Evolutionary conservation across 192 early-diverging fungal species (phyloP), one percentile per base, ranked within the genome.

Genomic region (Podila verticillata): DNA sequence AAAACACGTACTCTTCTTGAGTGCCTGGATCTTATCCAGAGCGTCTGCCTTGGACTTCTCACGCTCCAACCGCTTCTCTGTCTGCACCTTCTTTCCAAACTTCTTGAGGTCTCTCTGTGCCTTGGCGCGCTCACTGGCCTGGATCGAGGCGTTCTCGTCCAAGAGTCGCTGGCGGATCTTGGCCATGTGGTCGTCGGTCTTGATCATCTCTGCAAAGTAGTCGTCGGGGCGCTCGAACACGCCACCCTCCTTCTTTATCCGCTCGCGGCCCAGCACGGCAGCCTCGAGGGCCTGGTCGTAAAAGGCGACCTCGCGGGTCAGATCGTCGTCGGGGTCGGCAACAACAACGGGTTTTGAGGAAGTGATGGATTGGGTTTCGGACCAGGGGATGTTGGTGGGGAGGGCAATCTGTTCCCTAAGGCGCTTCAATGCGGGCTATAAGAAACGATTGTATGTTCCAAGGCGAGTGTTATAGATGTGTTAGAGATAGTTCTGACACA

Each of bases 141-240:
- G 89, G 65, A 97, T 92, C 31, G 82, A 77, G 66, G 93, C 91
- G 48, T 88, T 84, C 78, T 99, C 94, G 69, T 97, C 91, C 66
- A 97, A 83, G 69, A 99, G 87, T 69, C 85, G 86, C 81, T 97
- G 92, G 74, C 95, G 91, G 54, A 99, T 91, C 82, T 87, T 92
- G 59, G 87, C 87, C 97, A 99, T 99, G 68, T 97, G 96, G 65
- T 93, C 92, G 72, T 99, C 97, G 2, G 91, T 90, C 89, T 99
- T 99, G 74, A 99, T 89, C 97, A 99, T 99, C 85, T 99, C 97
- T 47, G 97, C 97, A 87, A 93, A 99, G 78, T 95, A 98, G 75
- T 99, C 97, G 61, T 92, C 91, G n/a, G 97, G 97, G 49, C 97
- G 85, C 48, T 87, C 74, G 66, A 96, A 95, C 22, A 92, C 91